phyloP scores from a whole-genome alignment of 768 basidiomycete genomes.

The Suillus lakei region DNA sequence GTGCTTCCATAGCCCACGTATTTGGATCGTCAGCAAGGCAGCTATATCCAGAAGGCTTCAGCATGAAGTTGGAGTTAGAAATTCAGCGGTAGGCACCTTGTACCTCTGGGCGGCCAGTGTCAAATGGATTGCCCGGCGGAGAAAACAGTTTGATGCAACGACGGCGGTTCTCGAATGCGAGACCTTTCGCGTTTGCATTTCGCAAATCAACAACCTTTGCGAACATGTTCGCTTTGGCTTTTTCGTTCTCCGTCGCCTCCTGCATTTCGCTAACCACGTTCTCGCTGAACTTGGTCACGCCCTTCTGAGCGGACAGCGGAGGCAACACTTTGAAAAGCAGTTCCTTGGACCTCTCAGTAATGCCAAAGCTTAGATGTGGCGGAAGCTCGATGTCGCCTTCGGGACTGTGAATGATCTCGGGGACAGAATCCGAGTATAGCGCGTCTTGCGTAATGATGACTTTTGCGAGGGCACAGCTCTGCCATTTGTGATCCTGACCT shows the following conservation, averaged over 20 bases:
- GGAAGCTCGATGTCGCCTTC: constrained; percentile 54
- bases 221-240: constrained; percentile 57
- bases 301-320: constrained; percentile 45
- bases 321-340: constrained; percentile 75
- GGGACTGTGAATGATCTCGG: constrained; percentile 30
- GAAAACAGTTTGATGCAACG: constrained; percentile 85
- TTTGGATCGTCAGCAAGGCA: constrained; percentile 84
- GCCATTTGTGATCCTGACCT: constrained; percentile 71
- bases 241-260: constrained; percentile 39
- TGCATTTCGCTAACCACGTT: constrained; percentile 25
- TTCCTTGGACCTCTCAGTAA: constrained; percentile 57
- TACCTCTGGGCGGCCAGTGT: constrained; percentile 86
- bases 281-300: constrained; percentile 23
- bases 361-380: constrained; percentile 62
- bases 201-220: constrained; percentile 79
- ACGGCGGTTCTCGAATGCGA: constrained; percentile 84
- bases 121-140: constrained; percentile 61
- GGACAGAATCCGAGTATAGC: constrained; percentile 36
- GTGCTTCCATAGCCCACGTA: constrained; percentile 83
- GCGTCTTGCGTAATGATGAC: constrained; percentile 60
- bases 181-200: constrained; percentile 87
- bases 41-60: constrained; percentile 48
- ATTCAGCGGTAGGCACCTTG: constrained; percentile 71
- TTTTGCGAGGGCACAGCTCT: constrained; percentile 64
- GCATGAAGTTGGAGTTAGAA: constrained; percentile 4